These are phyloP conservation scores for Fusarium miscanthi DNA, from an alignment of 2,329 filamentous ascomycete species.

Conservation along the genomic window DNA sequence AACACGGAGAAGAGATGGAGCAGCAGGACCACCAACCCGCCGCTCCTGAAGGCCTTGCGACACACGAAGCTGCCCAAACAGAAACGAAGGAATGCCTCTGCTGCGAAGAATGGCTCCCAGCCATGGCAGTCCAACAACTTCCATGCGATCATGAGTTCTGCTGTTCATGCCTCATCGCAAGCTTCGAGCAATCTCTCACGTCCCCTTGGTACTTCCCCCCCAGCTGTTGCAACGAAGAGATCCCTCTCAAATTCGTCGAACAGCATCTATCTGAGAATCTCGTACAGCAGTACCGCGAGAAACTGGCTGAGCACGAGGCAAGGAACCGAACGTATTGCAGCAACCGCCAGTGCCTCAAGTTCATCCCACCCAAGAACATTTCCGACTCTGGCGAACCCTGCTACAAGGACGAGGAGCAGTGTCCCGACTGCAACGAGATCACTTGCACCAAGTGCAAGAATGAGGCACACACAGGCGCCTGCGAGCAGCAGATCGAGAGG, in stretches of 20 bases:
- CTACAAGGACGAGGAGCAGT: neutral
- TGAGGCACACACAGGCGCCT: conserved; percentile 58
- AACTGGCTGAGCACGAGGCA: neutral
- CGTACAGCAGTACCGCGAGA: neutral
- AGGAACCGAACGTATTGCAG: conserved; percentile 63
- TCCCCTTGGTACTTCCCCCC: conserved; percentile 66
- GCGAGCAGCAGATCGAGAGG: conserved; percentile 55
- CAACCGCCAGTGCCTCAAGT: conserved; percentile 55
- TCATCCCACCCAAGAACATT: conserved; percentile 52
- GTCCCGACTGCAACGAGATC: neutral
- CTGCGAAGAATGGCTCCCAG: neutral
- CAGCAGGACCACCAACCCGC: neutral
- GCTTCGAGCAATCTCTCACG: conserved; percentile 55
- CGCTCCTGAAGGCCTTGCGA: too few species aligned
- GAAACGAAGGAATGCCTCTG: neutral
- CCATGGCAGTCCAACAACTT: rapidly evolving
- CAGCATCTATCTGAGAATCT: conserved; percentile 48
- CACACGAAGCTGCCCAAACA: neutral
- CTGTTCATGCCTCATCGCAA: conserved; percentile 54
- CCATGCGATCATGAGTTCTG: conserved; percentile 64
- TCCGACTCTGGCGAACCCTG: neutral
- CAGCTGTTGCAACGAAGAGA: conserved; percentile 58
- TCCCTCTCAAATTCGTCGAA: conserved; percentile 50
- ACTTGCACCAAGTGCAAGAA: conserved; percentile 63
- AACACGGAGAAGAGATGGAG: too few species aligned